phyloP scores from a whole-genome alignment of 257 asterid species.

The Catharanthus roseus region DNA sequence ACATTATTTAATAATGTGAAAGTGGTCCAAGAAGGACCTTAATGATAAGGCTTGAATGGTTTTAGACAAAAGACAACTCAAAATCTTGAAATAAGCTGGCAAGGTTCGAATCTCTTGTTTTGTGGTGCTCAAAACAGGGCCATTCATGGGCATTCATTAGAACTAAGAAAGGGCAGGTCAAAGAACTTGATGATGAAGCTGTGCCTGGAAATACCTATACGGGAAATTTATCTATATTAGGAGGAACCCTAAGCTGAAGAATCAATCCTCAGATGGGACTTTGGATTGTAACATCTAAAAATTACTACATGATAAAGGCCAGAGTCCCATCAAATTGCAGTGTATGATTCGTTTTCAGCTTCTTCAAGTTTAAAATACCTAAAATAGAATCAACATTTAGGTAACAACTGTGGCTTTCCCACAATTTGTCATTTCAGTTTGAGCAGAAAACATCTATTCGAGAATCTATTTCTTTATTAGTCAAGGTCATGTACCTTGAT shows the following conservation, averaged over 20 bases:
- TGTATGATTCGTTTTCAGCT: background rate
- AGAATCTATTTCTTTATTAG: too few relatives aligned
- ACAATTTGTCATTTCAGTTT: background rate
- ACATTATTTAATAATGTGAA: too few relatives aligned
- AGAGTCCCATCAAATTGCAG: background rate
- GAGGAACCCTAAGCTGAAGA: background rate
- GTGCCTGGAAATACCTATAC: background rate
- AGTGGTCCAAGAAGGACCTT: background rate
- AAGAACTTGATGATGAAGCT: conserved; percentile 5
- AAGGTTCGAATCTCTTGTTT: conserved; percentile 13
- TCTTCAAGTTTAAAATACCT: background rate
- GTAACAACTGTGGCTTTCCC: background rate
- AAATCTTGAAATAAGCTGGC: conserved; percentile 4
- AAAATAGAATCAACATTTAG: background rate
- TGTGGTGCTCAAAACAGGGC: background rate
- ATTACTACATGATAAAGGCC: background rate
- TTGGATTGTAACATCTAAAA: background rate
- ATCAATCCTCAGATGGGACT: background rate
- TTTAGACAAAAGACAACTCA: conserved; percentile 12
- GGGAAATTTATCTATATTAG: background rate
- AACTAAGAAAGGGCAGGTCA: background rate
- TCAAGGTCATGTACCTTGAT: too few relatives aligned
- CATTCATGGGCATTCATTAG: background rate
- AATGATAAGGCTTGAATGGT: conserved; percentile 14
- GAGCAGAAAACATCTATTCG: too few relatives aligned